Conservation (phyloP, 805 yeast species). For the Candida loeiensis region DNA sequence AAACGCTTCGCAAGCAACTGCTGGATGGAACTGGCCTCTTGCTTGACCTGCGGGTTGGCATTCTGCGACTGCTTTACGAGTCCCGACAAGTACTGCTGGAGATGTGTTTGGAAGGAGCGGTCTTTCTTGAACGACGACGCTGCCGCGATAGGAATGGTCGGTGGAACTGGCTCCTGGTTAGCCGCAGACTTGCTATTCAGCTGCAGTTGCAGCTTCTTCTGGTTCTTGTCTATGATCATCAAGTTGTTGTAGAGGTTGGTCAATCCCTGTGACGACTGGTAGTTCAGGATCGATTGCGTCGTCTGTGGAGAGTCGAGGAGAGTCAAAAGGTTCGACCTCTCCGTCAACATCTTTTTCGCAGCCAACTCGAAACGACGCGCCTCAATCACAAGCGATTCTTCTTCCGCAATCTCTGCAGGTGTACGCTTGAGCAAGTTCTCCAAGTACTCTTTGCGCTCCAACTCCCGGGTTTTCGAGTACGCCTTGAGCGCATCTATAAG, state of each 20-base stretch:
- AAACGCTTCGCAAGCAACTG: constrained; percentile 52
- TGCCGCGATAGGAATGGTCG: constrained; percentile 55
- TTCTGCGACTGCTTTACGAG: constrained; percentile 32
- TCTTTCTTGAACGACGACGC: constrained; percentile 46
- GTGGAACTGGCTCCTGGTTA: constrained; percentile 50
- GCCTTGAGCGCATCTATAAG: constrained; percentile 59
- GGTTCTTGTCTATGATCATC: constrained; percentile 63
- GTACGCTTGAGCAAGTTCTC: constrained; percentile 73
- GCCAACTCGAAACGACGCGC: constrained; percentile 89
- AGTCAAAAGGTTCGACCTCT: constrained; percentile 73
- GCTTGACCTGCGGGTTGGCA: constrained; percentile 23
- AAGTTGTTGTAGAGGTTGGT: constrained; percentile 80
- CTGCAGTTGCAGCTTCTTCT: constrained; percentile 51
- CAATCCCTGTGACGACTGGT: constrained; percentile 81
- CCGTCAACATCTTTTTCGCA: constrained; percentile 82
- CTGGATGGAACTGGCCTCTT: constrained; percentile 38
- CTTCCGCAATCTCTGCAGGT: constrained; percentile 98
- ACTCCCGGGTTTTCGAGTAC: constrained; percentile 68
- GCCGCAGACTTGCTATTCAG: constrained; percentile 20
- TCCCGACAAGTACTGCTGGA: constrained; percentile 41
- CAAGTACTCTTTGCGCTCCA: constrained; percentile 76
- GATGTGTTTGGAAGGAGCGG: constrained; percentile 41
- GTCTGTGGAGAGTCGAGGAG: constrained; percentile 83
- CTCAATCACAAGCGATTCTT: constrained; percentile 88
- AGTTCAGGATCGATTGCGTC: constrained; percentile 71